Evolutionary conservation across 495 filamentous ascomycete species (phyloP), one percentile per base, ranked within the genome.

Genomic region (Tuber indicum): DNA sequence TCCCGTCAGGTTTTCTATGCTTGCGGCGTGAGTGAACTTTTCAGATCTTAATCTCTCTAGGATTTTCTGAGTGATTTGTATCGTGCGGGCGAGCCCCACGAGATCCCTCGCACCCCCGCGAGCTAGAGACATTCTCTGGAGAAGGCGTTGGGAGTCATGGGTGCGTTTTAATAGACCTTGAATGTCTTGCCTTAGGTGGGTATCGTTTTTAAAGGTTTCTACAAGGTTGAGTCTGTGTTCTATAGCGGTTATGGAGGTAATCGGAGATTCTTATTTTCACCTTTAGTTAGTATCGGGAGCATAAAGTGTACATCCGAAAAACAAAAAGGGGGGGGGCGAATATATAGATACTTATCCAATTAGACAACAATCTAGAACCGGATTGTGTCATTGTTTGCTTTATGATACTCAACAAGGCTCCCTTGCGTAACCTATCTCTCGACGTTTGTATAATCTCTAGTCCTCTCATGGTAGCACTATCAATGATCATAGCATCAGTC

Each of bases 41-140:
- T 58, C 23, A 6, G 74, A 46, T 3, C 71, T 23, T 41, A 62
- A 3, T 78, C 72, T 43, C 49, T 86, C 82, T 44, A 88, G 88
- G 66, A 98, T 90, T 9, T 91, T 88, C 45, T 90, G 87, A 3
- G 94, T 94, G 8, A 92, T 92, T 74, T 90, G 86, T 75, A 98
- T 92, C 0, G 96, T 96, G 74, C 88, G 89, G 6, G 92, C 92
- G 19, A 99, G 87, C 36, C 89, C 90, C 26, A 98, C 86, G 41
- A 99, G 86, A 82, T 98, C 96, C 84, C 98, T 95, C n/a, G 95
- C 87, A 79, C 97, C 93, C n/a, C 95, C 96, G 72, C 92, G 89
- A 23, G 94, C 94, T 14, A 98, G 86, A 3, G 95, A 91, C 79
- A 99, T 97, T 77, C 94, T 97, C 82, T 98, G 95, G 1, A 97